phyloP scores from a whole-genome alignment of 169 alveolate species.

The Toxoplasma gondii region DNA sequence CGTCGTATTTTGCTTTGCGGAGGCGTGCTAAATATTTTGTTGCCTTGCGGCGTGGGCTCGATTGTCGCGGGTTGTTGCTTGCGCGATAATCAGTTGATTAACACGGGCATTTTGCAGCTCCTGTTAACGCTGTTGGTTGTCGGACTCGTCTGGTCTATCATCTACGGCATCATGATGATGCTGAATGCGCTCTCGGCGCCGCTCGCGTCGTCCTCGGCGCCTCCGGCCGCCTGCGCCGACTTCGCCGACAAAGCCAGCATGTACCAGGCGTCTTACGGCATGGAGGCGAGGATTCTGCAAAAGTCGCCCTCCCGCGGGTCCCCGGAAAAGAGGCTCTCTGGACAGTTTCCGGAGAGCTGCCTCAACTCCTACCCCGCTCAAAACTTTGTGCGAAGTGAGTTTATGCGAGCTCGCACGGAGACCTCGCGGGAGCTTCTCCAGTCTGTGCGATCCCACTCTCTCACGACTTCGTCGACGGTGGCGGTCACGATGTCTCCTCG shows the following conservation, averaged over 20 bases:
- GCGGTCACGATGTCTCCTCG: not conserved
- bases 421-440: not conserved
- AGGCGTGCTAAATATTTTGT: not conserved
- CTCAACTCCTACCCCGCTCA: no score
- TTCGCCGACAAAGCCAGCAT: not conserved
- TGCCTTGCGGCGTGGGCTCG: constrained; percentile 29
- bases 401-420: no score
- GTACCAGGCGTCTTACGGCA: not conserved
- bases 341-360: no score
- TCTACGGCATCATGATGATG: constrained; percentile 17
- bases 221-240: not conserved
- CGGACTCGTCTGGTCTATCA: not conserved
- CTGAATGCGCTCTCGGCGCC: constrained; percentile 20
- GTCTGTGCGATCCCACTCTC: not conserved
- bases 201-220: not conserved
- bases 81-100: constrained; percentile 29
- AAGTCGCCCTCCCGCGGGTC: no score
- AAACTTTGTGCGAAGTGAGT: no score
- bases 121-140: constrained; percentile 8
- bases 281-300: no score
- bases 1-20: not conserved
- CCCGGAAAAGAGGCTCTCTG: no score
- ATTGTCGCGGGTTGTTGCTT: constrained; percentile 18
- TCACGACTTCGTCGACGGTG: not conserved
- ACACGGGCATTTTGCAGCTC: constrained; percentile 7